phyloP scores from a whole-genome alignment of 208 protist genomes.

The Phytomonas sp. region DNA sequence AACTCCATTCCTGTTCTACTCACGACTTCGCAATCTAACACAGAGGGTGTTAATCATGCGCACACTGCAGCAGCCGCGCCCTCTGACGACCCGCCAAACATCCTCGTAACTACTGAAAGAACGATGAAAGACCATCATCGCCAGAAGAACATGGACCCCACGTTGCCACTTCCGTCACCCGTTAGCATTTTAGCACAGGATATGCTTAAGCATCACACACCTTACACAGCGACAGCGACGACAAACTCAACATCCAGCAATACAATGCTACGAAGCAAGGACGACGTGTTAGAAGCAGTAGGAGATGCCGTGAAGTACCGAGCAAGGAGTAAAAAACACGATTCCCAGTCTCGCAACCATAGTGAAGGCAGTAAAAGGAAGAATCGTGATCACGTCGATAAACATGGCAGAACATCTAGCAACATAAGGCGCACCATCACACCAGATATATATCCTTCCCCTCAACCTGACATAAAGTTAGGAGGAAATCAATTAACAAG shows the following conservation, averaged over 20 bases:
- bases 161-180: constrained; percentile 3
- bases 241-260: constrained; percentile 5
- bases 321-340: constrained; percentile 9
- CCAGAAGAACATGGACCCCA: background rate
- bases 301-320: background rate
- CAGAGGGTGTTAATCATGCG: background rate
- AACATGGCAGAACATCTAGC: constrained; percentile 1
- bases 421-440: constrained; percentile 7
- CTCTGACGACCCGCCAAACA: background rate
- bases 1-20: background rate
- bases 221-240: constrained; percentile 11
- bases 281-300: background rate
- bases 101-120: background rate
- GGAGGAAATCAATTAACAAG: background rate
- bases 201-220: background rate
- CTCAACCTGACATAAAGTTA: background rate
- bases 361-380: constrained; percentile 6
- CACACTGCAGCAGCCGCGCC: background rate
- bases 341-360: background rate
- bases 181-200: background rate
- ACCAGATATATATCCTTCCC: background rate
- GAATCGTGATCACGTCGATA: background rate
- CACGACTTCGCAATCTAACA: background rate
- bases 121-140: constrained; percentile 6
- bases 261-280: background rate